Conservation (phyloP, 495 filamentous ascomycete genomes). For the Lasiosphaeria miniovina region DNA sequence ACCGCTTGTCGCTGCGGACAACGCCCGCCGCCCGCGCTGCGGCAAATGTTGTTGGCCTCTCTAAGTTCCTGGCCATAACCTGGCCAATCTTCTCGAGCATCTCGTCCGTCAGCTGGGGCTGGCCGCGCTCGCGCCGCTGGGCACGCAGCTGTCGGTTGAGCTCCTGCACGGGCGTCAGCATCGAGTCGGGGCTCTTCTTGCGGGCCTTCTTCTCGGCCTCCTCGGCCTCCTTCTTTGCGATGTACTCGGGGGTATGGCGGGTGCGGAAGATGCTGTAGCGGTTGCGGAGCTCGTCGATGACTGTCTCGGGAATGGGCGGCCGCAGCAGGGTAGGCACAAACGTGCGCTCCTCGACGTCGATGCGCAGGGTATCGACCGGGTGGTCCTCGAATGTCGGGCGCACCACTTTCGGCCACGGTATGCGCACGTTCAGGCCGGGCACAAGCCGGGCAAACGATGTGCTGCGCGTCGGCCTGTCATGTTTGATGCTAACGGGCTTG, state of each 20-base stretch:
- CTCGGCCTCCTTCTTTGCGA: constrained; percentile 60
- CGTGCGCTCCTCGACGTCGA: constrained; percentile 69
- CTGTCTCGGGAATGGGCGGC: constrained; percentile 71
- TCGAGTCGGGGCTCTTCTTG: constrained; percentile 49
- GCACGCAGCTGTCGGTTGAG: constrained; percentile 43
- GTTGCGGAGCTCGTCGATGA: constrained; percentile 86
- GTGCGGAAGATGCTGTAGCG: constrained; percentile 81
- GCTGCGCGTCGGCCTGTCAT: constrained; percentile 45
- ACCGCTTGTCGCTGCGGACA: background rate
- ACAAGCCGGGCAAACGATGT: constrained; percentile 50
- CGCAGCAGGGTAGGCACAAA: constrained; percentile 71
- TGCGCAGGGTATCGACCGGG: constrained; percentile 66
- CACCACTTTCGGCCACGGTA: constrained; percentile 68
- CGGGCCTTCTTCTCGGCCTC: constrained; percentile 56
- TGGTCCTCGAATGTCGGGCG: constrained; percentile 51
- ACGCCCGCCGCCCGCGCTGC: background rate
- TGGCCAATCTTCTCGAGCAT: constrained; percentile 65
- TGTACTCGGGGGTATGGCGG: constrained; percentile 68
- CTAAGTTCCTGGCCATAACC: constrained; percentile 56
- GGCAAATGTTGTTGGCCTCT: background rate
- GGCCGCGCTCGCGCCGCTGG: constrained; percentile 43
- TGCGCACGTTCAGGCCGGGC: constrained; percentile 58
- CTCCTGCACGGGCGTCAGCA: constrained; percentile 55
- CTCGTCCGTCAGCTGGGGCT: constrained; percentile 52
- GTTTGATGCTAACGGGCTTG: constrained; percentile 38